Conservation (phyloP, 169 alveolate genomes). For the Amoebophrya sp. region DNA sequence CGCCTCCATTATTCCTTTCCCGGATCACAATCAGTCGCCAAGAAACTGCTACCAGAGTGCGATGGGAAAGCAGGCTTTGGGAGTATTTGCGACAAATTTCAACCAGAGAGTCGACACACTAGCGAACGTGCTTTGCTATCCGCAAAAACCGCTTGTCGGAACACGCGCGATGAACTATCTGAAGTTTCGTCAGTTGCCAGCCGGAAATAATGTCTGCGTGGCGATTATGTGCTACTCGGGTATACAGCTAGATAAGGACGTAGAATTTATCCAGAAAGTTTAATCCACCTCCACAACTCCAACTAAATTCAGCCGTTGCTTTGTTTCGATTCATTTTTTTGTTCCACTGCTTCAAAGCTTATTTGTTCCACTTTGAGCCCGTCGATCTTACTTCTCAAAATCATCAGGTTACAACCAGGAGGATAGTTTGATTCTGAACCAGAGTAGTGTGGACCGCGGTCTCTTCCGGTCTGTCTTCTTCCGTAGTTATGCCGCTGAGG, state of each 20-base stretch:
- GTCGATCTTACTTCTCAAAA: too few species aligned
- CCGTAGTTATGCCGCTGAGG: constrained; percentile 89
- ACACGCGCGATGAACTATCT: constrained; percentile 96
- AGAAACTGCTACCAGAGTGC: constrained; percentile 99
- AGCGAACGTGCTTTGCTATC: constrained; percentile 94
- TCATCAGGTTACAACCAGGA: constrained; percentile 99
- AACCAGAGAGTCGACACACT: constrained; percentile 96
- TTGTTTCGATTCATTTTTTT: too few species aligned
- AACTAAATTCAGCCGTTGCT: too few species aligned
- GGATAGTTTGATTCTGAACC: constrained; percentile 93
- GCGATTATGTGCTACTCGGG: constrained; percentile 90
- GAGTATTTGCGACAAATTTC: constrained; percentile 95
- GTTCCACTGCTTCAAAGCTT: too few species aligned
- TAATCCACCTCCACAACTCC: too few species aligned
- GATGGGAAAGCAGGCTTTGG: constrained; percentile 99
- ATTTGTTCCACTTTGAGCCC: too few species aligned
- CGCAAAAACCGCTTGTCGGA: constrained; percentile 97
- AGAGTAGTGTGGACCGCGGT: constrained; percentile 95
- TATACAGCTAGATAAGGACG: neutral
- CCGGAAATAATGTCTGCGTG: constrained; percentile 96
- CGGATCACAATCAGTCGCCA: constrained; percentile 99
- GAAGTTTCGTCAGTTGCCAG: constrained; percentile 97
- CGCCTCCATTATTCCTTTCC: constrained; percentile 99
- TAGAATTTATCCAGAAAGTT: neutral
- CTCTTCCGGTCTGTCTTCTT: constrained; percentile 92